These are phyloP conservation scores for Whalleya microplaca DNA, from an alignment of 2,329 filamentous ascomycete species.

Conservation along the genomic window DNA sequence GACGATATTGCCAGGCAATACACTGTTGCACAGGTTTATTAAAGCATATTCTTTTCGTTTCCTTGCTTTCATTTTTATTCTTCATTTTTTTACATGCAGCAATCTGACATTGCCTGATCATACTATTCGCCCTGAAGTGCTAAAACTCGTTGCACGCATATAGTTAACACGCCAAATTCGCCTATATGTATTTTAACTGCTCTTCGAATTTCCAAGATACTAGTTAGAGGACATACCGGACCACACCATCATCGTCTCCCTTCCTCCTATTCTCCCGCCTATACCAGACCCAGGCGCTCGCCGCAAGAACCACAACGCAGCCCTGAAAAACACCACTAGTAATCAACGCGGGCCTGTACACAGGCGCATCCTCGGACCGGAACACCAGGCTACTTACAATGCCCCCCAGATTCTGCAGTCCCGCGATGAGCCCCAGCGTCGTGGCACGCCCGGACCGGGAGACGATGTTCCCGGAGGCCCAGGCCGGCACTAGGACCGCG, in stretches of 20 bases:
- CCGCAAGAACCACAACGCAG: background rate
- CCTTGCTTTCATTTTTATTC: too few relatives aligned
- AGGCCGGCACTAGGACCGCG: constrained; percentile 24
- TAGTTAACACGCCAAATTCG: background rate
- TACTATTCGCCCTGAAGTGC: too few relatives aligned
- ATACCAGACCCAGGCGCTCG: background rate
- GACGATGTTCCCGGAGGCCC: constrained; percentile 17
- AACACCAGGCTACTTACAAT: constrained; percentile 24
- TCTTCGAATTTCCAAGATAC: background rate
- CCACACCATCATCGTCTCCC: background rate
- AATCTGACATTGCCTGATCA: too few relatives aligned
- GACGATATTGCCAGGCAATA: too few relatives aligned
- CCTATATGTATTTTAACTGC: background rate
- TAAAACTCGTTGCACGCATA: background rate
- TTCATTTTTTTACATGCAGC: too few relatives aligned
- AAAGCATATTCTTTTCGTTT: too few relatives aligned
- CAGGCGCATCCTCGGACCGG: constrained; percentile 21
- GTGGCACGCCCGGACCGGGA: constrained; percentile 20
- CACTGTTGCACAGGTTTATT: too few relatives aligned
- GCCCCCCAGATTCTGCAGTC: constrained; percentile 22
- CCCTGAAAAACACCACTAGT: background rate
- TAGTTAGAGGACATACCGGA: background rate
- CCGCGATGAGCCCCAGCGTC: constrained; percentile 17
- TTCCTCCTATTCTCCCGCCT: background rate
- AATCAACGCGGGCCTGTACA: constrained; percentile 25